These are phyloP conservation scores for Solanum paucissectum DNA, from an alignment of 257 asterid species.

Conservation along the genomic window DNA sequence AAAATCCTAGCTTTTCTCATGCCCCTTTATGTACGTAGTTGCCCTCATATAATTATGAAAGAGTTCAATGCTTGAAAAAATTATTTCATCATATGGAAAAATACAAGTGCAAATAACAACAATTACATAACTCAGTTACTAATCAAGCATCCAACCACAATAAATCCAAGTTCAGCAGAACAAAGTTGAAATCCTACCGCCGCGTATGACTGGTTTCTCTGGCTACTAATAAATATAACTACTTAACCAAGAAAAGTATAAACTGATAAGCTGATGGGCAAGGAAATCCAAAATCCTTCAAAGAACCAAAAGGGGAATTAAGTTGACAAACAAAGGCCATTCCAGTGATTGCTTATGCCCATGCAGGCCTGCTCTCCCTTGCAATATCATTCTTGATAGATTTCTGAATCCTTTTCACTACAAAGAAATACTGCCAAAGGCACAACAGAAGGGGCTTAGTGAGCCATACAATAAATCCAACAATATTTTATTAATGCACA, in stretches of 20 bases:
- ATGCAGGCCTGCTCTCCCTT: constrained; percentile 36
- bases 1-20: background rate
- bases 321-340: background rate
- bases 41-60: background rate
- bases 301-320: background rate
- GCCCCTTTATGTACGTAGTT: background rate
- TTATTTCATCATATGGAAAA: background rate
- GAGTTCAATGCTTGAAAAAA: background rate
- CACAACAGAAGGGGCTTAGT: background rate
- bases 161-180: background rate
- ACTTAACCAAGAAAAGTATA: background rate
- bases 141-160: background rate
- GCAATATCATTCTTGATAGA: constrained; percentile 48
- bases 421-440: constrained; percentile 48
- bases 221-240: background rate
- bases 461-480: background rate
- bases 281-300: background rate
- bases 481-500: background rate
- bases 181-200: constrained; percentile 11
- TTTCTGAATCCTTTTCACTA: constrained; percentile 56
- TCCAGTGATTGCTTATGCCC: constrained; percentile 27
- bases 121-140: background rate
- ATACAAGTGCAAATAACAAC: background rate
- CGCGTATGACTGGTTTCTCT: constrained; percentile 13
- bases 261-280: background rate